A percentile compares a stretch with the other conserved stretches of the same genome.
Evolutionary conservation across 2,329 filamentous ascomycete species (phyloP).

Genomic region (Colletotrichum paranaense): DNA sequence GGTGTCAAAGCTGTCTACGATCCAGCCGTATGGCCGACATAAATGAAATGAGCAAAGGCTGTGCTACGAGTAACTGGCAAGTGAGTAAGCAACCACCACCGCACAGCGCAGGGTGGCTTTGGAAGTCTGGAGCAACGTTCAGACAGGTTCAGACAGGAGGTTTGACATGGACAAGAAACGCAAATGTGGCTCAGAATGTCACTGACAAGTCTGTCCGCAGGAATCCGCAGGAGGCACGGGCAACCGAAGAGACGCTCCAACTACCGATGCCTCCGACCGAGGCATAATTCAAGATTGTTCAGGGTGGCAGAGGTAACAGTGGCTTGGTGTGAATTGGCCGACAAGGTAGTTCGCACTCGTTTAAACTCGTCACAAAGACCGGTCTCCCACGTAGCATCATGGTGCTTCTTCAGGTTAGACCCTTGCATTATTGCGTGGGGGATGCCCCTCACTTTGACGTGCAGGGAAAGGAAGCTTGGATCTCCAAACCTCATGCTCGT

Average conservation of each 20-base stretch:
- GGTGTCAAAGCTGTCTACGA: background rate
- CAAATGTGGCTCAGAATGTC: background rate
- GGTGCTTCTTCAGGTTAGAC: background rate
- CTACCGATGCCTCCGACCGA: constrained; percentile 14
- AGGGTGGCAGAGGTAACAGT: background rate
- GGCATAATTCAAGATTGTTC: background rate
- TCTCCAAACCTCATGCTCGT: constrained; percentile 9
- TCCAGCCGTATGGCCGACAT: background rate
- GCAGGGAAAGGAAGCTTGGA: background rate
- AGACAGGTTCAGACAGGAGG: background rate
- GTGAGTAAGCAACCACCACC: background rate
- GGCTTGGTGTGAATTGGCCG: background rate
- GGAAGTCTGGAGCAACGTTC: background rate
- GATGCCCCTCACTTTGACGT: constrained; percentile 7
- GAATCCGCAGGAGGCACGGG: background rate
- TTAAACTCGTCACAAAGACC: background rate
- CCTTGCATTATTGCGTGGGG: background rate
- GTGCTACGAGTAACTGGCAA: no score
- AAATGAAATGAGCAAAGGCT: constrained; percentile 4
- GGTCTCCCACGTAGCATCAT: background rate
- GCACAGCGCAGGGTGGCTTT: background rate
- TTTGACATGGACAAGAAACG: constrained; percentile 4
- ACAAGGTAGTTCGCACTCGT: constrained; percentile 22
- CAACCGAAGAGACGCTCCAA: background rate
- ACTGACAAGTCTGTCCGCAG: constrained; percentile 20